Evolutionary conservation across 805 yeast species (phyloP), one percentile per base, ranked within the genome.

Genomic region (Wickerhamomyces queroliae): DNA sequence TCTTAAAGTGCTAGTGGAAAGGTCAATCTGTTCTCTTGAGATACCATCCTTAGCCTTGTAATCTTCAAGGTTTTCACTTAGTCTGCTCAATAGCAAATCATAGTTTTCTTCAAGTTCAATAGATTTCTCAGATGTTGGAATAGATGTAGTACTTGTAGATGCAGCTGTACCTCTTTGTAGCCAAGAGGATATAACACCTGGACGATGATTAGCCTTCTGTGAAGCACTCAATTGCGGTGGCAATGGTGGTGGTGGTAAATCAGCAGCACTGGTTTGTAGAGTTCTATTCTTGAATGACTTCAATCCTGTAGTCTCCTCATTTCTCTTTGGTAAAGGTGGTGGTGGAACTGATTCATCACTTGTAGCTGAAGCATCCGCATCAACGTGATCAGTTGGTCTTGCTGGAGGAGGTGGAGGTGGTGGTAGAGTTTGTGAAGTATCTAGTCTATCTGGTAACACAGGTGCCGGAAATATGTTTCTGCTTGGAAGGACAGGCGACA

Each of bases 11-110:
- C 61, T 60, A n/a, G 70, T 62, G 22, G 81, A 80, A 8, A 66
- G 61, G 30, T 64, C 60, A 13, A 77, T 60, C 26, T 73, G 71
- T 36, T 76, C 81, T 52, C 72, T 74, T 18, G 76, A 74, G 23
- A 69, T 62, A 8, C 66, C 65, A 33, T 79, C 73, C 38, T 73
- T 76, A 8, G 70, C 56, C 22, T 66, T 64, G 35, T 77, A 69
- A 27, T 70, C 76, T 38, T 68, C 67, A 41, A 70, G 67, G 36
- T 83, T 75, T 36, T 76, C 79, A 45, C 72, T 70, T 37, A 73
- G 72, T 44, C 87, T 72, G 35, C 78, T 71, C 35, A 78, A 70
- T 27, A 86, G 65, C 44, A 87, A 65, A 53, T 76, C 83, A 45
- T 77, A 71, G 41, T 74, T 72, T 28, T 72, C 67, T 42, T 61